Evolutionary conservation across 2,329 filamentous ascomycete genomes (phyloP), one percentile per base, ranked within the genome.

Genomic region (Exophiala alcalophila): DNA sequence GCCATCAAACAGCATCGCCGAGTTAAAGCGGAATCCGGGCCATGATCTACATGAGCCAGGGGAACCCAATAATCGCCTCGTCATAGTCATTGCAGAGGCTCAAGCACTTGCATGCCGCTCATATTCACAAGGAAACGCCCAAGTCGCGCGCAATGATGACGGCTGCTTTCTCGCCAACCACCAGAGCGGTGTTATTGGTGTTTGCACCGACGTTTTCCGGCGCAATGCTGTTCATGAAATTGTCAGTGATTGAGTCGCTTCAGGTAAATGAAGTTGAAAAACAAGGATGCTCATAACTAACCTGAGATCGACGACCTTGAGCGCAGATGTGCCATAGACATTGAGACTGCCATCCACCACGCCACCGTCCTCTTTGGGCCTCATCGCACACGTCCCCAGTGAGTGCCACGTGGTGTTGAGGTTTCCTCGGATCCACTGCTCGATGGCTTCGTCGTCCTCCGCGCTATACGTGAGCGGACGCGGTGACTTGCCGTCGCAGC

Each of bases 361-460:
- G 4, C 70, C 71, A 4, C 54, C 53, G 19, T 68, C 34, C 12
- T 66, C 62, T 4, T 57, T 54, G 5, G 66, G 63, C 3, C 59
- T 65, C 69, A 74, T 73, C 50, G 65, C 68, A 32, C 64, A 66
- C 1, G 70, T 72, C 6, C 47, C 47, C 21, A 38, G 16, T 10
- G 36, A 49, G 34, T 49, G 47, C 47, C 47, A 49, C 31, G 37
- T 41, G 10, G 47, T 49, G n/a, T 28, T 27, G 8, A 49, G 16
- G 24, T 36, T 33, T 15, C 35, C 29, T 8, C 40, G 36, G 23
- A 46, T 16, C 28, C 36, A 49, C 16, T 20, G 14, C 25, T 71
- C 67, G 24, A 79, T 68, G 1, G 65, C 65, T 15, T 63, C 61
- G 40, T 76, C 66, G 27, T 76, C 74, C 11, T 73, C 71, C 2